phyloP scores from a whole-genome alignment of 2,329 filamentous ascomycete species.

The Epichloe glyceriae region DNA sequence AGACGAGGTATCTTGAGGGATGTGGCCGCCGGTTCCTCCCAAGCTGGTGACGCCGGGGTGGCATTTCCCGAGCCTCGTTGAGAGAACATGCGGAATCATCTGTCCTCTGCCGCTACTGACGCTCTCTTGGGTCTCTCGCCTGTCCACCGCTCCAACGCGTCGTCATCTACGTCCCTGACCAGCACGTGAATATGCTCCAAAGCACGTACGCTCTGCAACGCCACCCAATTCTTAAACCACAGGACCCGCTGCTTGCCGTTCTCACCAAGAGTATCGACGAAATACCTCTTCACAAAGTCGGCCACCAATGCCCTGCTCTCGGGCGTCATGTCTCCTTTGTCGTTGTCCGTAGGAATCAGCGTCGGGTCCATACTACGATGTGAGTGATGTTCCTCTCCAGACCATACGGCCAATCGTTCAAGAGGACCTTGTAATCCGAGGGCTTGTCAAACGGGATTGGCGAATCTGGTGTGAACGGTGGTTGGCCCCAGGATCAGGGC shows the following conservation, averaged over 20 bases:
- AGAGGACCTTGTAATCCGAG: constrained; percentile 55
- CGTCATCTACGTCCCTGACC: constrained; percentile 40
- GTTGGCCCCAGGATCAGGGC: constrained; percentile 48
- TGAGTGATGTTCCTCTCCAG: constrained; percentile 56
- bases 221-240: constrained; percentile 94
- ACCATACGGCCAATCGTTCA: constrained; percentile 93
- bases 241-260: constrained; percentile 41
- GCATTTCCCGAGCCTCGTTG: neutral
- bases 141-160: constrained; percentile 41
- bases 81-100: neutral
- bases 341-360: constrained; percentile 55
- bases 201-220: constrained; percentile 73
- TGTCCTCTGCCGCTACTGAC: neutral
- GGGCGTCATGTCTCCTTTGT: constrained; percentile 58
- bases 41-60: too few species aligned
- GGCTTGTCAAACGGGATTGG: constrained; percentile 37
- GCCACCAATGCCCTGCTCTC: constrained; percentile 52
- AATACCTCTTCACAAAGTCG: constrained; percentile 57
- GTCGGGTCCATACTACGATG: constrained; percentile 90
- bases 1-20: too few species aligned
- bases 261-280: constrained; percentile 43
- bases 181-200: constrained; percentile 84
- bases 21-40: neutral
- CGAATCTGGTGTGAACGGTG: constrained; percentile 41
- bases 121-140: constrained; percentile 27